A percentile compares a stretch with the other conserved stretches of the same genome.
phyloP scores from a whole-genome alignment of 2,329 filamentous ascomycete species.

The Aspergillus neoniger region DNA sequence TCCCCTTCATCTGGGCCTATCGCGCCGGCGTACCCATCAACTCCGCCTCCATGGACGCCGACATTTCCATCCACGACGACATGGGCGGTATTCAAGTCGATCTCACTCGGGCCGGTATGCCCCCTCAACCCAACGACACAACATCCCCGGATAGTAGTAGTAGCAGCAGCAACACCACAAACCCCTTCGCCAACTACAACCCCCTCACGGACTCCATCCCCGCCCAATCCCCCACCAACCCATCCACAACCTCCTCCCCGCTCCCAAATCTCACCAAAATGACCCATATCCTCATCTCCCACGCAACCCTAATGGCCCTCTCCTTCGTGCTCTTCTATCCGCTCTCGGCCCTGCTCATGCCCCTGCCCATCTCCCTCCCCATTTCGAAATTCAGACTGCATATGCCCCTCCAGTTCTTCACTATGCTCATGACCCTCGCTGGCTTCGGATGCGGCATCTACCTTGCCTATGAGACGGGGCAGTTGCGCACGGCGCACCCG shows the following conservation, averaged over 20 bases:
- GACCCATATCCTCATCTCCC: conserved; percentile 15
- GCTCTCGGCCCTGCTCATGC: conserved; percentile 21
- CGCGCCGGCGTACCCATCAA: conserved; percentile 26
- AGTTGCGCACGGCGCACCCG: conserved; percentile 49
- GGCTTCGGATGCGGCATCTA: conserved; percentile 56
- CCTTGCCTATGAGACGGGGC: conserved; percentile 43
- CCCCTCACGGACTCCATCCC: conserved; percentile 5
- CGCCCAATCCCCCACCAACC: background rate
- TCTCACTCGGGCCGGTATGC: conserved; percentile 20
- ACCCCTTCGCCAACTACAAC: conserved; percentile 26
- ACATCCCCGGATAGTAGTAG: no score
- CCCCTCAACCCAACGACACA: background rate
- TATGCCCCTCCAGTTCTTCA: conserved; percentile 45
- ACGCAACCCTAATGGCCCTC: conserved; percentile 30
- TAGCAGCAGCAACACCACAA: no score
- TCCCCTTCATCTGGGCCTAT: conserved; percentile 34
- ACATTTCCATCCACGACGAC: conserved; percentile 28
- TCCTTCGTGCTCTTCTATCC: conserved; percentile 30
- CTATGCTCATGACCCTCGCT: conserved; percentile 50
- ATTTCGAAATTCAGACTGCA: conserved; percentile 15
- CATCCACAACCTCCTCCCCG: no score
- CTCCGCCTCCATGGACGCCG: conserved; percentile 21
- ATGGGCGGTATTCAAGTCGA: conserved; percentile 25
- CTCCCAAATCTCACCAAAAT: background rate
- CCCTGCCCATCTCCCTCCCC: conserved; percentile 10